Percentiles rank a stretch among this genome's conserved stretches.
Evolutionary conservation across 2,329 filamentous ascomycete genomes (phyloP).

Genomic region (Colletotrichum caudatum): DNA sequence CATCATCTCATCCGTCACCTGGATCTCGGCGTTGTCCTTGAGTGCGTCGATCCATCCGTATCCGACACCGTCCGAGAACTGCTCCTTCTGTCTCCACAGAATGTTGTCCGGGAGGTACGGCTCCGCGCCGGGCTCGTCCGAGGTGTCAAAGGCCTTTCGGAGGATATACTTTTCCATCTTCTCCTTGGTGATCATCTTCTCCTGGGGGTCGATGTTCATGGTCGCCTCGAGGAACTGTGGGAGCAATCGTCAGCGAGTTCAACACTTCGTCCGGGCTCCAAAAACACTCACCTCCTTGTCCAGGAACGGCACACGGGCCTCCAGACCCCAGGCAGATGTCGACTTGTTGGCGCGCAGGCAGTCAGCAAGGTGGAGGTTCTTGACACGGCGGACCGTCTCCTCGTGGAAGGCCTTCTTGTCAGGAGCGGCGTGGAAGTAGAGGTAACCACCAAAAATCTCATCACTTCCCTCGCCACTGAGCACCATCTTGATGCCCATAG

Average conservation of each 20-base stretch:
- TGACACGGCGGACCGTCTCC: slow-evolving; percentile 92
- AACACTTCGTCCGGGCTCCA: background rate
- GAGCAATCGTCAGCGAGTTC: background rate
- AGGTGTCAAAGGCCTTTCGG: slow-evolving; percentile 96
- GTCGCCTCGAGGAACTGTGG: slow-evolving; percentile 84
- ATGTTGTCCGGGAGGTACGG: slow-evolving; percentile 97
- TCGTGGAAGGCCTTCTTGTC: slow-evolving; percentile 93
- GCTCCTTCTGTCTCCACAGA: slow-evolving; percentile 98
- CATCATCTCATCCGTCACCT: slow-evolving; percentile 97
- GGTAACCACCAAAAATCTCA: slow-evolving; percentile 97
- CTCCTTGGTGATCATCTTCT: slow-evolving; percentile 95
- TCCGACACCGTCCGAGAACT: slow-evolving; percentile 98
- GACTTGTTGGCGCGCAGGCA: slow-evolving; percentile 99
- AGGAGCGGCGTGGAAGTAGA: slow-evolving; percentile 97
- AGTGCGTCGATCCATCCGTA: slow-evolving; percentile 99
- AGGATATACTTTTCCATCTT: slow-evolving; percentile 98
- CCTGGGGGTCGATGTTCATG: slow-evolving; percentile 93
- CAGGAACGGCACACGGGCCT: slow-evolving; percentile 97
- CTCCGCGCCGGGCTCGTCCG: slow-evolving; percentile 81
- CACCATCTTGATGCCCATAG: slow-evolving; percentile 99
- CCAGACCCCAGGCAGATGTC: slow-evolving; percentile 96
- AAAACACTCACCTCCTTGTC: slow-evolving; percentile 80
- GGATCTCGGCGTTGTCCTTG: slow-evolving; percentile 91
- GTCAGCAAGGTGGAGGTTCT: slow-evolving; percentile 97
- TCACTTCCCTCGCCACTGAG: slow-evolving; percentile 96